Evolutionary conservation across 1,139 yeast species (phyloP).

Genomic region (Saccharomycopsis hybrid): DNA sequence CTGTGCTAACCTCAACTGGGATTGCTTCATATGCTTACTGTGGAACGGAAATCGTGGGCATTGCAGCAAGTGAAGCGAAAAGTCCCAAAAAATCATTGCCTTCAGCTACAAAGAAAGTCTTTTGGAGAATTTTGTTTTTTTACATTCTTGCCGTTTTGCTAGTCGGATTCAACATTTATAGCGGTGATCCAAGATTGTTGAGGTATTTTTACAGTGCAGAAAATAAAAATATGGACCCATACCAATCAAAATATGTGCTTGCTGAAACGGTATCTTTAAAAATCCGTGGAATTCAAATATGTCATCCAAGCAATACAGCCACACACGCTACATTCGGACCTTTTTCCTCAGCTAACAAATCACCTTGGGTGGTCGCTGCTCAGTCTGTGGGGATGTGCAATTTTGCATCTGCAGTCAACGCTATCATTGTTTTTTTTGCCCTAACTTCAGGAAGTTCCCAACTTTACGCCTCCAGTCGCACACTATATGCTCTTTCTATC

Average conservation of each 20-base stretch:
- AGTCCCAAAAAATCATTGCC: constrained; percentile 78
- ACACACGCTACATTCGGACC: constrained; percentile 34
- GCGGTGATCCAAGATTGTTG: constrained; percentile 68
- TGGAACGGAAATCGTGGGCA: constrained; percentile 77
- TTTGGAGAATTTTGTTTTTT: constrained; percentile 63
- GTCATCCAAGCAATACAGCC: constrained; percentile 19
- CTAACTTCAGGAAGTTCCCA: constrained; percentile 74
- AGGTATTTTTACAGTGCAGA: constrained; percentile 36
- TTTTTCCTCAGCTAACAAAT: constrained; percentile 53
- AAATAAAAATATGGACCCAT: constrained; percentile 4
- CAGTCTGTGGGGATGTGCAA: constrained; percentile 63
- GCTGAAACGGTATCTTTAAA: constrained; percentile 1
- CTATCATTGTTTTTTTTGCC: constrained; percentile 66
- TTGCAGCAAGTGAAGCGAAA: constrained; percentile 82
- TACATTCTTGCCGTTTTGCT: constrained; percentile 67
- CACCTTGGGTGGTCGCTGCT: constrained; percentile 78
- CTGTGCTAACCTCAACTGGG: constrained; percentile 55
- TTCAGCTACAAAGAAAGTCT: constrained; percentile 68
- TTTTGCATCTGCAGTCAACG: constrained; percentile 57
- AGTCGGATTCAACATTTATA: constrained; percentile 63
- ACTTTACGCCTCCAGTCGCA: constrained; percentile 71
- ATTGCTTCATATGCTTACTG: constrained; percentile 69
- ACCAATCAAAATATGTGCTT: constrained; percentile 9
- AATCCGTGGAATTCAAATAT: constrained; percentile 8
- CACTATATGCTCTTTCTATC: constrained; percentile 66